Percentiles rank a stretch among this genome's conserved stretches.
Conservation (phyloP, 495 filamentous ascomycete species). For the Hypoxylon lienhwacheense region DNA sequence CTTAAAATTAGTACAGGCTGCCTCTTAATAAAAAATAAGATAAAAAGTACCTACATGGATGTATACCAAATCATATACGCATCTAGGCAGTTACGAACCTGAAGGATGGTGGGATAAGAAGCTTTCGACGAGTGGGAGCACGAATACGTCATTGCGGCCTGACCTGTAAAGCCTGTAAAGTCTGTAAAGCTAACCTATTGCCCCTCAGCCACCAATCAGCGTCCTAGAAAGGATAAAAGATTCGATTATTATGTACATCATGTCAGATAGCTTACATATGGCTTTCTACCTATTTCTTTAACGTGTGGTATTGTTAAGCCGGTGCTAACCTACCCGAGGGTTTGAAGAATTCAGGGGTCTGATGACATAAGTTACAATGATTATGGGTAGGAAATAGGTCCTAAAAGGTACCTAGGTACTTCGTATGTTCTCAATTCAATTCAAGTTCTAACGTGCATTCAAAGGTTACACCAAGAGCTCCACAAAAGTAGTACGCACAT, state of each 20-base stretch:
- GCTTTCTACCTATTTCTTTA: neutral
- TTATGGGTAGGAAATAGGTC: too few species aligned
- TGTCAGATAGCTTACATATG: constrained; percentile 14
- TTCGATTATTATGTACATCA: neutral
- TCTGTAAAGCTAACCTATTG: too few species aligned
- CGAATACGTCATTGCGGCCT: constrained; percentile 30
- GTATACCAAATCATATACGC: neutral
- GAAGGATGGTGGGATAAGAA: constrained; percentile 17
- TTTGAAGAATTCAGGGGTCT: constrained; percentile 11
- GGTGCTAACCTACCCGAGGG: constrained; percentile 24
- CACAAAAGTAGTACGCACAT: too few species aligned
- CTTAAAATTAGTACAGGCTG: neutral
- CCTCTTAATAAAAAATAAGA: too few species aligned
- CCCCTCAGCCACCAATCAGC: too few species aligned
- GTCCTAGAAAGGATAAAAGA: too few species aligned
- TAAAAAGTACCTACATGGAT: too few species aligned
- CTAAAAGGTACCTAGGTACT: neutral
- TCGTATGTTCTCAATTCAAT: too few species aligned
- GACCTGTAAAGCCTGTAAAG: constrained; percentile 14
- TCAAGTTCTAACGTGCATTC: too few species aligned
- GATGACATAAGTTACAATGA: too few species aligned
- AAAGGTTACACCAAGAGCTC: too few species aligned
- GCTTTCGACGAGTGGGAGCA: constrained; percentile 13
- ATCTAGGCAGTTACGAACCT: neutral
- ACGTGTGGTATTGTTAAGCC: constrained; percentile 13